Evolutionary conservation across 1,284 basidiomycete species (phyloP).

Genomic region (Ustilago vetiveriae): DNA sequence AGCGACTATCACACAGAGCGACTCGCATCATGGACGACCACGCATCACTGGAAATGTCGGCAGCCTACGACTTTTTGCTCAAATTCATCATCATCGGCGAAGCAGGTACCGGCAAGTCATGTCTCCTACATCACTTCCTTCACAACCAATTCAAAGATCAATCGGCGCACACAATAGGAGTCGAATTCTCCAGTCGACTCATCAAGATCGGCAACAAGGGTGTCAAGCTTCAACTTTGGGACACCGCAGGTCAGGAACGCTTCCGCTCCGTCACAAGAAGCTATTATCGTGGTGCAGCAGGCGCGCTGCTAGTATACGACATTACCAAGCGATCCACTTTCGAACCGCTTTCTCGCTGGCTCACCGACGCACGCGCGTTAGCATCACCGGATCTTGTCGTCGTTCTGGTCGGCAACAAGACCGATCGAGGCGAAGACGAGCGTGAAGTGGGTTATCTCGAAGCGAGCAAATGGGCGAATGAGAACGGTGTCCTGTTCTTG

Average conservation of each 20-base stretch:
- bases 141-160: constrained; percentile 95
- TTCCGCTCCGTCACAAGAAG: constrained; percentile 91
- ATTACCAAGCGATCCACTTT: constrained; percentile 86
- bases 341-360: constrained; percentile 82
- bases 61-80: constrained; percentile 82
- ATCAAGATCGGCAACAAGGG: constrained; percentile 88
- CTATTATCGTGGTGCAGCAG: constrained; percentile 89
- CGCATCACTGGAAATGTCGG: constrained; percentile 50
- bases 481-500: constrained; percentile 80
- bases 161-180: constrained; percentile 96
- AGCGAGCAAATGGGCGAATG: constrained; percentile 91
- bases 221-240: constrained; percentile 78
- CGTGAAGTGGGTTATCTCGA: constrained; percentile 93
- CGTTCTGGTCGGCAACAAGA: constrained; percentile 94
- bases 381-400: constrained; percentile 86
- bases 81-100: constrained; percentile 98
- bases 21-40: constrained; percentile 34
- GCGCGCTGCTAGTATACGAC: constrained; percentile 85
- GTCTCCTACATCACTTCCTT: constrained; percentile 92
- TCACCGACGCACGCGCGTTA: constrained; percentile 87
- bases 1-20: no score
- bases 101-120: constrained; percentile 95
- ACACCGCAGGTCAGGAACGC: constrained; percentile 60
- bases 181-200: constrained; percentile 90
- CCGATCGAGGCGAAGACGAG: constrained; percentile 85